Evolutionary conservation across 2,329 filamentous ascomycete species (phyloP).

Genomic region (Plenodomus lindquistii): DNA sequence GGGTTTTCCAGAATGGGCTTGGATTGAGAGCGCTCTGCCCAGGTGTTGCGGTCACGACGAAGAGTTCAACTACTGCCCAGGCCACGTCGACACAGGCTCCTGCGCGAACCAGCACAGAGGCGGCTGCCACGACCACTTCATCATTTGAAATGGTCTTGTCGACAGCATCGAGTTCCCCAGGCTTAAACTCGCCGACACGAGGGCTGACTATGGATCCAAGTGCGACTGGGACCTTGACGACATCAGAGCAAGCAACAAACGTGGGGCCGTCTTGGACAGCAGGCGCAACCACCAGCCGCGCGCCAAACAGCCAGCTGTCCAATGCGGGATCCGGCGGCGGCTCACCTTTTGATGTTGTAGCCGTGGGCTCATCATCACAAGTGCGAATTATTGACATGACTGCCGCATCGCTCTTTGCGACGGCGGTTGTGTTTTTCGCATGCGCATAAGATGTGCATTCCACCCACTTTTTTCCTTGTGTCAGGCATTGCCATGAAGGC

Average conservation of each 20-base stretch:
- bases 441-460: constrained; percentile 9
- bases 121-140: constrained; percentile 7
- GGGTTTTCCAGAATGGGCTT: constrained; percentile 47
- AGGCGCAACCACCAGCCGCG: constrained; percentile 15
- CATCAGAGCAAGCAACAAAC: constrained; percentile 10
- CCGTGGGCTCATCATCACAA: constrained; percentile 23
- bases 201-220: constrained; percentile 19
- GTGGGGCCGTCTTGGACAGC: constrained; percentile 4
- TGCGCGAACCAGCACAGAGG: constrained; percentile 14
- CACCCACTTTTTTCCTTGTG: constrained; percentile 5
- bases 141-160: not conserved
- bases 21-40: constrained; percentile 47
- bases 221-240: constrained; percentile 13
- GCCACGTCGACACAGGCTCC: constrained; percentile 8
- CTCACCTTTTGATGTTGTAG: constrained; percentile 50
- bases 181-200: constrained; percentile 9
- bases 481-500: constrained; percentile 14
- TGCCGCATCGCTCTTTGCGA: constrained; percentile 15
- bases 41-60: constrained; percentile 31
- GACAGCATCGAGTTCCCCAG: constrained; percentile 9
- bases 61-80: constrained; percentile 7
- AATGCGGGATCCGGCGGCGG: constrained; percentile 48
- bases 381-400: constrained; percentile 3
- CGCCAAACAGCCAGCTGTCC: constrained; percentile 37
- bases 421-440: constrained; percentile 11